phyloP scores from a whole-genome alignment of 495 filamentous ascomycete species.

The Mytilinidion resinicola region DNA sequence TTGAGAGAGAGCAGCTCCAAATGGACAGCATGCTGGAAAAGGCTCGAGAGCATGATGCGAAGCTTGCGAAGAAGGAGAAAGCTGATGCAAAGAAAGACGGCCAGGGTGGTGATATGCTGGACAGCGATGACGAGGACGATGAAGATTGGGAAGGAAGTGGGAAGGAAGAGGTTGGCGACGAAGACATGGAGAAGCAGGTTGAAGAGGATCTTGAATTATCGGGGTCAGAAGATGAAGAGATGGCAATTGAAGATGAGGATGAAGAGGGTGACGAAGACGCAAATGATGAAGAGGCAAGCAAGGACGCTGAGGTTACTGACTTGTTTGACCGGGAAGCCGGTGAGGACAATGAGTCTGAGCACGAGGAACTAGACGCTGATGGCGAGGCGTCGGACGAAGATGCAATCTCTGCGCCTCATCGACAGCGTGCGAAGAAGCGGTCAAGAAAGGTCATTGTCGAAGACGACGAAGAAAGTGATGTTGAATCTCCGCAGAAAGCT shows the following conservation, averaged over 20 bases:
- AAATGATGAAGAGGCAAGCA: constrained; percentile 34
- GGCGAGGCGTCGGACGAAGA: constrained; percentile 35
- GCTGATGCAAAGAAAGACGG: constrained; percentile 59
- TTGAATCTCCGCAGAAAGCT: constrained; percentile 16
- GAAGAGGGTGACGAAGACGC: constrained; percentile 39
- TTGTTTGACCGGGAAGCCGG: constrained; percentile 24
- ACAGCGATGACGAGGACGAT: constrained; percentile 53
- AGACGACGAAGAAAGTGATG: constrained; percentile 34
- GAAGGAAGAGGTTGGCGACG: constrained; percentile 47
- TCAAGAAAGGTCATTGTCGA: constrained; percentile 27
- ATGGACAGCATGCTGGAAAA: constrained; percentile 83
- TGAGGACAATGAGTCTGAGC: constrained; percentile 41
- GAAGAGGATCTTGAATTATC: constrained; percentile 33
- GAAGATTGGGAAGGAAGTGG: constrained; percentile 52
- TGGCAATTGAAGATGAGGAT: constrained; percentile 38
- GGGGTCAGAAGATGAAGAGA: constrained; percentile 32
- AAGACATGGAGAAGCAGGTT: constrained; percentile 38
- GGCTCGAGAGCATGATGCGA: constrained; percentile 71
- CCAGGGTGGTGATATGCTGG: constrained; percentile 43
- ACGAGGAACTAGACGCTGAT: constrained; percentile 29
- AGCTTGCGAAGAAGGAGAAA: constrained; percentile 70
- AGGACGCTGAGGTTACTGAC: background rate
- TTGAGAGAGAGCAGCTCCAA: constrained; percentile 68
- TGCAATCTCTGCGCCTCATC: constrained; percentile 24
- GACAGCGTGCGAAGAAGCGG: constrained; percentile 48